Conservation (phyloP, 805 yeast genomes). For the Yueomyces sp. region DNA sequence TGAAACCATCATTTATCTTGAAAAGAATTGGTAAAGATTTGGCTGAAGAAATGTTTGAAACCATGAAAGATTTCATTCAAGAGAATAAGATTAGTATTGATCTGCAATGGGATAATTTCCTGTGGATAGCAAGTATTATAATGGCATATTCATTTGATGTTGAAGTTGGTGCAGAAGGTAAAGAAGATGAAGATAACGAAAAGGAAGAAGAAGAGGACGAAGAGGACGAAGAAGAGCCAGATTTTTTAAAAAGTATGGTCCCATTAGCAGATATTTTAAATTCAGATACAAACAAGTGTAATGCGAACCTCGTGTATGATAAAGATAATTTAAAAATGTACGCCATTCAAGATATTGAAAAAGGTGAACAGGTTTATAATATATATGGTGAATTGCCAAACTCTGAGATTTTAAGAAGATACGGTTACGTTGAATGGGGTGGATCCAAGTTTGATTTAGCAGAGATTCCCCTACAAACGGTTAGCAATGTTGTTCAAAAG, state of each 20-base stretch:
- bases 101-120: constrained; percentile 42
- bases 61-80: constrained; percentile 13
- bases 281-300: constrained; percentile 64
- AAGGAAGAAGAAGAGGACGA: constrained; percentile 27
- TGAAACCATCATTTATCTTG: constrained; percentile 61
- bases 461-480: constrained; percentile 41
- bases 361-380: constrained; percentile 70
- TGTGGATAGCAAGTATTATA: constrained; percentile 62
- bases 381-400: constrained; percentile 87
- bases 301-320: constrained; percentile 54
- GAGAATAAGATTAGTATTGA: constrained; percentile 22
- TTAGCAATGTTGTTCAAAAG: constrained; percentile 22
- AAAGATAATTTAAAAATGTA: constrained; percentile 50
- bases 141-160: constrained; percentile 90
- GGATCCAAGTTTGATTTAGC: constrained; percentile 73
- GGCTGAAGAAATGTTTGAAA: constrained; percentile 48
- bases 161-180: constrained; percentile 27
- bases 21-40: constrained; percentile 57
- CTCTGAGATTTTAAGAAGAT: constrained; percentile 77
- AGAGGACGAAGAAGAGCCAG: constrained; percentile 25
- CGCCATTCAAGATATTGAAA: constrained; percentile 43
- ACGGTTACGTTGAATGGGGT: constrained; percentile 73
- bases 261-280: constrained; percentile 88
- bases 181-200: constrained; percentile 22
- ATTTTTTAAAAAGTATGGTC: constrained; percentile 68